These are phyloP conservation scores for Cyberlindnera lachancei DNA, from an alignment of 805 yeast genomes.

Conservation along the genomic window DNA sequence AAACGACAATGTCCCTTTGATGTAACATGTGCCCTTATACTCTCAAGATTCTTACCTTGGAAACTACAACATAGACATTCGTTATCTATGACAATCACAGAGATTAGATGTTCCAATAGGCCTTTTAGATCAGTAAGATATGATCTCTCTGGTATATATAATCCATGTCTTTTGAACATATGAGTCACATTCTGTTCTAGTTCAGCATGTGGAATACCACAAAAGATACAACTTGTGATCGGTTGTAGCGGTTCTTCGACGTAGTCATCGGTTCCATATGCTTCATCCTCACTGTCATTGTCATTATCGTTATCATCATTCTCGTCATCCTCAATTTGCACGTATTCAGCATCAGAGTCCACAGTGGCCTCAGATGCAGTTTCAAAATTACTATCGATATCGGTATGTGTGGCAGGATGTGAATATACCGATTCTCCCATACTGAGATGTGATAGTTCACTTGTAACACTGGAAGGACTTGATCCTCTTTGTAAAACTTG, in stretches of 20 bases:
- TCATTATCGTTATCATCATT: conserved; percentile 23
- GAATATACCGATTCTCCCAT: conserved; percentile 38
- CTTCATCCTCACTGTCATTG: conserved; percentile 6
- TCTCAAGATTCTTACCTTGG: conserved; percentile 77
- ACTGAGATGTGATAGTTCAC: conserved; percentile 50
- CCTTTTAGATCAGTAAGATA: conserved; percentile 67
- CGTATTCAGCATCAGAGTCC: conserved; percentile 26
- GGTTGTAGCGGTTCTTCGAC: conserved; percentile 30
- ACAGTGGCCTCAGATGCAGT: conserved; percentile 45
- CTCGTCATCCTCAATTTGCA: conserved; percentile 10
- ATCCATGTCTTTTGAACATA: conserved; percentile 75
- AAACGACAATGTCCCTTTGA: conserved; percentile 82
- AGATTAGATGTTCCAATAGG: conserved; percentile 65
- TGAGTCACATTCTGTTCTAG: conserved; percentile 60
- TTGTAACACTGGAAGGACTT: conserved; percentile 47
- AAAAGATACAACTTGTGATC: conserved; percentile 45
- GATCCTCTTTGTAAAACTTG: conserved; percentile 24
- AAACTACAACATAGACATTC: conserved; percentile 77
- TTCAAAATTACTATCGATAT: conserved; percentile 29
- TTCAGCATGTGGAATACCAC: conserved; percentile 45
- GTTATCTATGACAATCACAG: conserved; percentile 75
- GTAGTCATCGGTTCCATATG: too few species aligned
- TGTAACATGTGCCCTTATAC: conserved; percentile 83
- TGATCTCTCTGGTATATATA: conserved; percentile 77
- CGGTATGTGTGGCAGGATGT: conserved; percentile 27